Conservation (phyloP, 768 basidiomycete species). For the Steccherinum ochraceum region DNA sequence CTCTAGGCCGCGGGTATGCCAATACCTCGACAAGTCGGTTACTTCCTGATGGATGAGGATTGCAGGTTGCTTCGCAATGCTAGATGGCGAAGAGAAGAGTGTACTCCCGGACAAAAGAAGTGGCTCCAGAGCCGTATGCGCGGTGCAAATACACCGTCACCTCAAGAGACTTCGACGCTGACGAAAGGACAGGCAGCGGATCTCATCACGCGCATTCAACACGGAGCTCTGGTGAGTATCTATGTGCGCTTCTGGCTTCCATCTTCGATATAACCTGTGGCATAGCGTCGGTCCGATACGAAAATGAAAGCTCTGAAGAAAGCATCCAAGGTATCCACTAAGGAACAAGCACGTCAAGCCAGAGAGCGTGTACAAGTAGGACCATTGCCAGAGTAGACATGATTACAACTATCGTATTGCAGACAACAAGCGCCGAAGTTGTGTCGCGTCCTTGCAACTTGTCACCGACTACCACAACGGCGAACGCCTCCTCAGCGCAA, state of each 20-base stretch:
- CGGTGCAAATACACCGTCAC: conserved; percentile 14
- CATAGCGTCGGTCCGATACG: conserved; percentile 52
- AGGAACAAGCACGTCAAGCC: conserved; percentile 45
- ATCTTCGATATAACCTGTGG: conserved; percentile 4
- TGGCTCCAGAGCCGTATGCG: background rate
- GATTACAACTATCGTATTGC: too few relatives aligned
- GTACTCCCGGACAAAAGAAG: background rate
- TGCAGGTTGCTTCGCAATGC: conserved; percentile 47
- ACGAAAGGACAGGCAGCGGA: conserved; percentile 79
- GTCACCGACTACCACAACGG: too few relatives aligned
- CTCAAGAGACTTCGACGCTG: conserved; percentile 33
- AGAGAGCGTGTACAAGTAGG: conserved; percentile 61
- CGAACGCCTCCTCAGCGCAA: too few relatives aligned
- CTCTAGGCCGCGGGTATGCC: conserved; percentile 43
- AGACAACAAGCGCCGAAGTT: too few relatives aligned
- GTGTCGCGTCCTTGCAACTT: too few relatives aligned
- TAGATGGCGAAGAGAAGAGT: conserved; percentile 31
- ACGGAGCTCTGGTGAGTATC: conserved; percentile 60
- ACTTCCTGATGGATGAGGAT: conserved; percentile 68
- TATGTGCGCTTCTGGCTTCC: background rate
- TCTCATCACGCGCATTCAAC: conserved; percentile 69
- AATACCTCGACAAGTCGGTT: too few relatives aligned
- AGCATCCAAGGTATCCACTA: too few relatives aligned
- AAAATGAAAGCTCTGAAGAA: conserved; percentile 44
- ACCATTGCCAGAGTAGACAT: conserved; percentile 34